Base-by-base conservation (phyloP, 2,329 filamentous ascomycete species). In the Coniochaeta sp. region DNA sequence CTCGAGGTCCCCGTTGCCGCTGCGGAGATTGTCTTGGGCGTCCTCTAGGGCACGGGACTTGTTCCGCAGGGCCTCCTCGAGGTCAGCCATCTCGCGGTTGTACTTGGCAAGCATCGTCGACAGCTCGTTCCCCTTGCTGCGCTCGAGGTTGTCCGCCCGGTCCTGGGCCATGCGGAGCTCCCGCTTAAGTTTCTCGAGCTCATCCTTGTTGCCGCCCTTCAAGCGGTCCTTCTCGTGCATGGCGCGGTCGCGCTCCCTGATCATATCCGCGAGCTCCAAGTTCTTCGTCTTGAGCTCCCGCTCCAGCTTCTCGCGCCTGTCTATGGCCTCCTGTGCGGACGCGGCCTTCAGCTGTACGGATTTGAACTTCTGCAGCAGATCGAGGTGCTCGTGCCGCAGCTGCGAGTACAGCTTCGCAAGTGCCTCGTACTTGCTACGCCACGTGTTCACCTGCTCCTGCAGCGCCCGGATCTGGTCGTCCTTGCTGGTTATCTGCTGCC, bases 221-320 rank as follows among this genome's bases (percentile, higher is more conserved):
- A 86, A 73, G 51, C 94, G 83, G 65, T 99, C 94, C 67, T 91
- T 90, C 56, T 99, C 94, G 64, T 97, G 90, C 50, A 96, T 72
- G 27, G 94, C 94, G 57, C 94, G 84, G 65, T 99, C 94, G 60
- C 94, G 82, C 73, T 99, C 94, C 40, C 94, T 83, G 58, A 99
- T 99, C 94, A 99, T 97, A 67, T 97, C 91, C 28, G 94, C 94
- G 55, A 99, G 73, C 69, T 99, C 94, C n/a, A 99, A 76, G 65
- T 99, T 99, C 81, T 99, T 99, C 27, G 92, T 96, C 81, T 99
- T 99, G 67, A 99, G 87, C 72, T 99, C 94, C 30, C 92, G 87
- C 73, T 97, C 91, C 50, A 99, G 79, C 75, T 95, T 96, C 73
- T 99, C 94, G 8, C 92, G 86, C 60, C 82, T 85, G 52, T 97